A percentile compares a stretch with the other conserved stretches of the same genome.
Evolutionary conservation across 768 basidiomycete genomes (phyloP).

Genomic region (Ramaria rubella): DNA sequence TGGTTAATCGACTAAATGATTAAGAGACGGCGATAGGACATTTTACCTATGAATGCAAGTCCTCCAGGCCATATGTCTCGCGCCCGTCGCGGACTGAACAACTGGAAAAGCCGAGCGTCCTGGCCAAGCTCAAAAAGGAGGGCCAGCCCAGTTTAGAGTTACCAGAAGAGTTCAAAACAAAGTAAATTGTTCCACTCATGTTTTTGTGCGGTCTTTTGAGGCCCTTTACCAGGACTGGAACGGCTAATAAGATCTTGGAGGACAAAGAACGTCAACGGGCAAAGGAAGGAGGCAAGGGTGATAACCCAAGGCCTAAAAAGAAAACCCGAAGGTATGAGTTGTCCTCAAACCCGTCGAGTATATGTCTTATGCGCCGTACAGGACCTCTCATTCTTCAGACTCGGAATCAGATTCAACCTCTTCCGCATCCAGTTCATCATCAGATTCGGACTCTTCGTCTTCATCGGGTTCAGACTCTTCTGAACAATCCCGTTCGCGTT

Average conservation of each 20-base stretch:
- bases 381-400: constrained; percentile 22
- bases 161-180: constrained; percentile 85
- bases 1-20: neutral
- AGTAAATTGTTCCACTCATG: constrained; percentile 38
- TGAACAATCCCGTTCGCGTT: constrained; percentile 28
- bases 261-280: constrained; percentile 21
- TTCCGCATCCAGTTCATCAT: constrained; percentile 27
- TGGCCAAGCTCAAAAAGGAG: constrained; percentile 61
- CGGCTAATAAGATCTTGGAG: constrained; percentile 80
- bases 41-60: constrained; percentile 88
- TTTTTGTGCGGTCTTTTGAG: neutral
- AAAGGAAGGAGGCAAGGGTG: constrained; percentile 70
- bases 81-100: constrained; percentile 86
- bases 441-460: constrained; percentile 20
- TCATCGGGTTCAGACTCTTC: constrained; percentile 41
- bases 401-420: constrained; percentile 38
- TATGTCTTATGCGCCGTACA: neutral
- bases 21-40: constrained; percentile 48
- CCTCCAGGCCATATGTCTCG: constrained; percentile 70
- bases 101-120: constrained; percentile 66
- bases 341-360: neutral
- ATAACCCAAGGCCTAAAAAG: constrained; percentile 23
- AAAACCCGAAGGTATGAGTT: constrained; percentile 16
- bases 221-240: constrained; percentile 46
- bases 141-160: constrained; percentile 77